Percentiles rank a stretch among this genome's conserved stretches.
phyloP scores from a whole-genome alignment of 108 stramenopile species.

The Phaeodactylum tricornutum region DNA sequence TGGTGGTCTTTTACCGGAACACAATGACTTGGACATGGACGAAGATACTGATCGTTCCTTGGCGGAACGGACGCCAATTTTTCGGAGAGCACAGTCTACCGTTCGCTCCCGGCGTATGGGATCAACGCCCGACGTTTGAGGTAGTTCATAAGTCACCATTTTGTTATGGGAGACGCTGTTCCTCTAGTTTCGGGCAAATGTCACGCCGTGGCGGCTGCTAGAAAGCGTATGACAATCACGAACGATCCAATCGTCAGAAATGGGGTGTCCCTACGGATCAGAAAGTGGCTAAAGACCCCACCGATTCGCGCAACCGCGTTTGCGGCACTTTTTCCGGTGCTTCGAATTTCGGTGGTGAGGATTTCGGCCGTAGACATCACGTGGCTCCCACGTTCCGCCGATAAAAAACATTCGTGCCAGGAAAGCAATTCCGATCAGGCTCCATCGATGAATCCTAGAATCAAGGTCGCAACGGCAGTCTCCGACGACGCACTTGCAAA shows the following conservation, averaged over 20 bases:
- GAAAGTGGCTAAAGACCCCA: slow-evolving; percentile 28
- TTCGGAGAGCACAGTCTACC: too few relatives aligned
- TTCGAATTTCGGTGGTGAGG: slow-evolving; percentile 51
- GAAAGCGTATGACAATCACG: background rate
- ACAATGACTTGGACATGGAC: too few relatives aligned
- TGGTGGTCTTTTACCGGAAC: too few relatives aligned
- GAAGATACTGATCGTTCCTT: too few relatives aligned
- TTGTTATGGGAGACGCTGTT: too few relatives aligned
- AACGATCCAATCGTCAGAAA: background rate
- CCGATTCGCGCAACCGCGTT: slow-evolving; percentile 55
- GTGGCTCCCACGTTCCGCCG: slow-evolving; percentile 44
- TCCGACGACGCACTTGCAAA: slow-evolving; percentile 49
- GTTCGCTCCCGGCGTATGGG: too few relatives aligned
- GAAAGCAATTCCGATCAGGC: slow-evolving; percentile 40
- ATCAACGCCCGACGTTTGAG: too few relatives aligned
- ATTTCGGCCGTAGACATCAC: slow-evolving; percentile 67
- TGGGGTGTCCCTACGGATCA: slow-evolving; percentile 7
- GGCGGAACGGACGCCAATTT: too few relatives aligned
- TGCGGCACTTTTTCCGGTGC: slow-evolving; percentile 53
- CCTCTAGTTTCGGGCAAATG: background rate
- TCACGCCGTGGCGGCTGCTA: background rate
- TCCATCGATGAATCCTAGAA: slow-evolving; percentile 6
- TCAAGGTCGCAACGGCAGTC: slow-evolving; percentile 34
- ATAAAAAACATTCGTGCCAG: slow-evolving; percentile 62
- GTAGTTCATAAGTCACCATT: too few relatives aligned